Conservation (phyloP, 2,329 filamentous ascomycete species). For the Aphanoascus verrucosus region DNA sequence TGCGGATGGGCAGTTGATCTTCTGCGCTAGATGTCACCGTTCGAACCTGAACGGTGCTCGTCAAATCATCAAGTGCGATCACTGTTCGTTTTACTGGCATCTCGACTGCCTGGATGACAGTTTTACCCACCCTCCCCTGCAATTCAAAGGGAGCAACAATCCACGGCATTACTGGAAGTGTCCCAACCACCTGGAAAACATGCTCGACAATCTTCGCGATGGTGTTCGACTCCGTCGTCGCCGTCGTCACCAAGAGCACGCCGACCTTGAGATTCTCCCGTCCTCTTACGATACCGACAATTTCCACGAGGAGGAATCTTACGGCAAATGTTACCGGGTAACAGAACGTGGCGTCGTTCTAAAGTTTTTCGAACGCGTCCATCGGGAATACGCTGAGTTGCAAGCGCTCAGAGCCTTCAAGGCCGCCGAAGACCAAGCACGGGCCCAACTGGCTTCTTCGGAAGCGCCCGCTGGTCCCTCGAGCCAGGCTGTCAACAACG, state of each 20-base stretch:
- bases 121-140: constrained; percentile 62
- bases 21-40: constrained; percentile 66
- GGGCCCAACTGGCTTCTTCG: not conserved
- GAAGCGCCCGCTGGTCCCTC: not conserved
- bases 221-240: constrained; percentile 15
- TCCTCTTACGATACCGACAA: constrained; percentile 43
- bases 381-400: constrained; percentile 24
- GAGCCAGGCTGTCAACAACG: constrained; percentile 12
- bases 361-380: constrained; percentile 59
- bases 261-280: constrained; percentile 57
- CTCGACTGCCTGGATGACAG: constrained; percentile 85
- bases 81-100: constrained; percentile 76
- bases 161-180: constrained; percentile 72
- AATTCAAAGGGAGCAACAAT: constrained; percentile 36
- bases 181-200: constrained; percentile 71
- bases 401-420: constrained; percentile 6
- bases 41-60: constrained; percentile 44
- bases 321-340: constrained; percentile 54
- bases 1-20: constrained; percentile 59
- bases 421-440: constrained; percentile 6
- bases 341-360: constrained; percentile 55
- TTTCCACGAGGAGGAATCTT: constrained; percentile 46
- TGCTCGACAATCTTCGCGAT: constrained; percentile 41
- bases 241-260: constrained; percentile 43
- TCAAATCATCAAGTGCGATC: constrained; percentile 76